Evolutionary conservation across 331 rosid species (phyloP).

Genomic region (Quercus lobata): DNA sequence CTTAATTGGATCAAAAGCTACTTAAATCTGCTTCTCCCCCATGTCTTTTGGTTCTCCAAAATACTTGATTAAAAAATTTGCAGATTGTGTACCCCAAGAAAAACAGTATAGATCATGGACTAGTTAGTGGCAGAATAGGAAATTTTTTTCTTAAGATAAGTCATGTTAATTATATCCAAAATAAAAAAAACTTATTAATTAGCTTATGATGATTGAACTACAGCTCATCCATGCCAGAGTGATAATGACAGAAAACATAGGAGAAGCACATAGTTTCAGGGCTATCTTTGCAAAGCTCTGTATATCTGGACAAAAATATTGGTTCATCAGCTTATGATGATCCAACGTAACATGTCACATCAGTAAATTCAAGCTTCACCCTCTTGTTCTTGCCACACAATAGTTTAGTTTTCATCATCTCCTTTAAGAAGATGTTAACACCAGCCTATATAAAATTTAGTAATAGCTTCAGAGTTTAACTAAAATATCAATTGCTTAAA

Average conservation of each 20-base stretch:
- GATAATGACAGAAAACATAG: conserved; percentile 71
- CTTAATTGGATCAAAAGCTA: too few species aligned
- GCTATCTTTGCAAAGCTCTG: conserved; percentile 53
- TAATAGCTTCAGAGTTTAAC: background rate
- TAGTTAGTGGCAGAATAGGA: too few species aligned
- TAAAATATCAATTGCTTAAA: background rate
- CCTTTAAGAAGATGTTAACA: background rate
- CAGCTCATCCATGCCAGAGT: conserved; percentile 56
- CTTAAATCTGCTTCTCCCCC: too few species aligned
- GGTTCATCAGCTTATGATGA: background rate
- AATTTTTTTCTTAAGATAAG: too few species aligned
- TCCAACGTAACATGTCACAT: background rate
- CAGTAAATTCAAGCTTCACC: background rate
- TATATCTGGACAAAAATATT: conserved; percentile 41
- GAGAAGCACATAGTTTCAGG: conserved; percentile 68
- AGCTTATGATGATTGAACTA: background rate
- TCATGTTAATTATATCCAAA: too few species aligned
- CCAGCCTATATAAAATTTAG: background rate
- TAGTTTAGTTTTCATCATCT: background rate
- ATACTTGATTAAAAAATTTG: too few species aligned
- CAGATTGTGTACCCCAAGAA: too few species aligned
- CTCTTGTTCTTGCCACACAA: background rate
- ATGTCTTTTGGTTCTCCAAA: too few species aligned
- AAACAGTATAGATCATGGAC: too few species aligned
- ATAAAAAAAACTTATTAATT: too few species aligned